Base-by-base conservation (phyloP, 805 yeast species). In the Blastobotrys americana region DNA sequence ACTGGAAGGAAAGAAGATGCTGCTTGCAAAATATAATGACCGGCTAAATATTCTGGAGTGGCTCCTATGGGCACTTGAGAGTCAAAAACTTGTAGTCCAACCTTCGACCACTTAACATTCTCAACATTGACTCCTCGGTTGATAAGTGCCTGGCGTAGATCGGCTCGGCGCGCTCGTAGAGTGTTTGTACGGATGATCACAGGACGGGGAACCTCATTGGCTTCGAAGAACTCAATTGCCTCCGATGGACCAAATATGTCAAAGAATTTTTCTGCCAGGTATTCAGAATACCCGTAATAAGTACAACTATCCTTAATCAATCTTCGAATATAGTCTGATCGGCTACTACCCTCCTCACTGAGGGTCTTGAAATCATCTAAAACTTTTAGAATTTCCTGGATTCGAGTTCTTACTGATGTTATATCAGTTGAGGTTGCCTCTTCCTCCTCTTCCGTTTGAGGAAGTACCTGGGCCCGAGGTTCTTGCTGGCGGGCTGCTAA, bases 61-160 rank as follows among this genome's bases (percentile, higher is more conserved):
- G 99, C 98, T 66, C 99, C 99, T 55, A 93, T 85, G 37, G 99
- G 98, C n/a, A 93, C 97, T 65, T 89, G 97, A 19, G 97, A 89
- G 62, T 93, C 99, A 63, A 90, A 93, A 43, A 93, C 82, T 67
- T 93, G 98, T 53, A 93, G 72, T 50, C 99, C 99, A 42, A 93
- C 97, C 67, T 93, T 93, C 19, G 97, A 88, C 99, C 99, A 93
- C 35, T 84, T 71, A 56, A 93, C 87, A 37, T 97, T 97, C 67
- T 93, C 97, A 56, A 93, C 73, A 62, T 93, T 93, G 50, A 90
- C 98, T 63, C 98, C 98, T 59, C 96, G 80, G 67, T 90, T 90
- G 45, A 90, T 95, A 51, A 93, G 74, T 13, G 93, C 79, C 66
- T 93, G 97, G 2, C 96, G 97, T 55, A 93, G 75, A 58, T 93